Evolutionary conservation across 2,329 filamentous ascomycete genomes (phyloP), one percentile per base, ranked within the genome.

Genomic region (Colletotrichum tofieldiae): DNA sequence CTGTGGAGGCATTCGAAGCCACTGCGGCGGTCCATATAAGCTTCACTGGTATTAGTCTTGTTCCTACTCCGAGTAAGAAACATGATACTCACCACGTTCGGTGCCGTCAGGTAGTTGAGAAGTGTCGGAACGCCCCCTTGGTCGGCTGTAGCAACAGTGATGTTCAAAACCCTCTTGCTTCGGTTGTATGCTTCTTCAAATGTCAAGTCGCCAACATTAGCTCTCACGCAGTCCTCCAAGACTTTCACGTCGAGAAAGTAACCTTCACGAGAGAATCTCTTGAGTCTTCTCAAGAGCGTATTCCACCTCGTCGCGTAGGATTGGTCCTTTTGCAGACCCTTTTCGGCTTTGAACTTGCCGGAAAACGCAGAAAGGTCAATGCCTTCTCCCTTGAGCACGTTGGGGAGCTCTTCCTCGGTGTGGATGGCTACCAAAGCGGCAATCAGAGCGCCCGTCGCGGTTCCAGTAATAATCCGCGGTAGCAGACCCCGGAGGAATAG

Each of bases 101-200:
- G 96, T 3, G 96, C 94, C 1, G 95, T 98, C 62, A 98, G 87
- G 79, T 98, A 96, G 81, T 98, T 98, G 43, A 98, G 88, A 41
- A 98, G 84, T 58, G 93, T 95, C 2, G 95, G 95, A 1, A 96
- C 91, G 43, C 94, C 94, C 18, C 90, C 91, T 73, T 92, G 90
- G 7, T 90, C 91, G 29, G 91, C 91, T 1, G 93, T 94, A 0
- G 93, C 93, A 29, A 98, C 92, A 0, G 95, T 98, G 75, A 98
- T 98, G 79, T 98, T 98, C 76, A 98, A 85, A 4, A 97, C 91
- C 62, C 94, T 88, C 79, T 96, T 96, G 49, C 94, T 98, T 73
- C 91, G 90, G 63, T 92, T 89, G 78, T 95, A 98, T 0, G 96
- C 96, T 83, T 98, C 96, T 81, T 97, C 94, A 78, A 98, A 98